Base-by-base conservation (phyloP, 352 stramenopile genomes). In the Pythium guiyangense region DNA sequence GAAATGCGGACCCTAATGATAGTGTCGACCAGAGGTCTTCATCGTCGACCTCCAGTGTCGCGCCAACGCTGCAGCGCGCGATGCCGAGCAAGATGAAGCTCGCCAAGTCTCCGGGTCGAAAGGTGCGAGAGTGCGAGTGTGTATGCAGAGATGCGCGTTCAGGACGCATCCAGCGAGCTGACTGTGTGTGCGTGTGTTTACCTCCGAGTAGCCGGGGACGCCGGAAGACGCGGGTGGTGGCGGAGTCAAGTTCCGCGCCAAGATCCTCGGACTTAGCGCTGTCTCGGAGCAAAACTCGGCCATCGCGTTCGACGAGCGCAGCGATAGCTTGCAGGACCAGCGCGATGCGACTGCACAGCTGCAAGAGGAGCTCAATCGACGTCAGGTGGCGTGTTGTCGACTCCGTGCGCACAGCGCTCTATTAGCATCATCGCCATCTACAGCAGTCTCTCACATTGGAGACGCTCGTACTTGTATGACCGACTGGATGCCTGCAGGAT, bases 321-420 rank as follows among this genome's bases (percentile, higher is more conserved):
- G 57, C 12, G 70, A 89, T 1, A 2, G 17, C 2, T 6, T 31
- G 10, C 59, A 71, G 46, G 60, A 73, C 10, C 70, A 74, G 27
- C 76, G 69, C 15, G 77, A 87, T 17, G 62, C 77, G n/a, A 52
- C 84, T 5, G 58, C 71, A 9, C 73, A 89, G 40, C 62, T 89
- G 26, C 77, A 89, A 40, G 70, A 85, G 39, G 77, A 91, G 29
- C 66, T 91, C 12, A 62, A 64, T 3, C 74, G 78, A 31, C 74
- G 78, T 57, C 77, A 89, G 62, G 71, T 79, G 12, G 31, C 6
- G 31, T 37, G 4, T 37, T 9, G 9, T 37, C 31, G 4, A n/a
- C 6, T 10, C 6, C 4, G 12, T 37, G 31, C 31, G 9, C 31
- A 9, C 31, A 12, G 31, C 4, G 31, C 31, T 37, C n/a, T n/a